Evolutionary conservation across 768 basidiomycete genomes (phyloP), one percentile per base, ranked within the genome.

Genomic region (Sporobolomyces phaffii): DNA sequence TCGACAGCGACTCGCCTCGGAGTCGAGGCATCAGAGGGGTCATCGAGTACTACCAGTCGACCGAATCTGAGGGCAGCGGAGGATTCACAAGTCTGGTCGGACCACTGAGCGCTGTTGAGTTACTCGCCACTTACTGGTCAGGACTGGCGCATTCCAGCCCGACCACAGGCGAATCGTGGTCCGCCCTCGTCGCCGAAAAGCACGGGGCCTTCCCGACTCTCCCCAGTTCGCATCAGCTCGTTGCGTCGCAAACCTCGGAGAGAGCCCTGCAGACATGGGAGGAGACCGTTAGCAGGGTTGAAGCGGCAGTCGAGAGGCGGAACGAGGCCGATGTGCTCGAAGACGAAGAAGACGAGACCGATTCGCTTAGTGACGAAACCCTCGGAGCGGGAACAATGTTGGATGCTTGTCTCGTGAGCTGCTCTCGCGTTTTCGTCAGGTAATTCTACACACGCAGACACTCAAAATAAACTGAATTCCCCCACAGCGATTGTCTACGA

Each of bases 191-290:
- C n/a, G 22, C 52, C 52, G 34, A 33, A 3, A 9, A 14, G 15
- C 8, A 22, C 52, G n/a, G n/a, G n/a, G n/a, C 31, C 36, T 33
- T 44, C n/a, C 17, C 29, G 9, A 22, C 80, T 13, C 24, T 48
- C n/a, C 7, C 43, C 18, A 26, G 22, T 11, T 24, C 61, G 29
- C 20, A 28, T 24, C 33, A 47, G n/a, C 28, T 26, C 18, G 44
- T 56, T 14, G 65, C 59, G 3, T 18, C 34, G 20, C 36, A 38
- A 10, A 54, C 24, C 3, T 38, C 45, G 17, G 33, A 51, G 22
- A 6, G 34, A 26, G 54, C 60, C n/a, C 26, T 62, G 17, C n/a
- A 44, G 24, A 29, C 31, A 2, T 66, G 65, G 59, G 45, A 57
- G 14, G 54, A 49, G 24, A 40, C 33, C 22, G 60, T 67, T 5